Conservation (phyloP, 2,329 filamentous ascomycete genomes). For the Blumeriella jaapii region DNA sequence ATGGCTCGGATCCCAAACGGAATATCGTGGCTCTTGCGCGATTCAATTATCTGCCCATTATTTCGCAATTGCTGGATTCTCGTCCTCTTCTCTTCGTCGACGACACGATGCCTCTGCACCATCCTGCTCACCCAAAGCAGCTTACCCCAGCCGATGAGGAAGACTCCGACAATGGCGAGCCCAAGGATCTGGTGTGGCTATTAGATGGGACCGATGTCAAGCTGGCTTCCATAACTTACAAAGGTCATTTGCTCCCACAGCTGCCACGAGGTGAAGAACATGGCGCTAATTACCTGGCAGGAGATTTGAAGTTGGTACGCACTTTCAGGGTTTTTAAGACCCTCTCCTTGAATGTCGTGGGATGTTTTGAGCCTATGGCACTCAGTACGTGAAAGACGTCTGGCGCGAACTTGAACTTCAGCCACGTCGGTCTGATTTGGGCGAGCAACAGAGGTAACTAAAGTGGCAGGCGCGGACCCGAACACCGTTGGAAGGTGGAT, state of each 20-base stretch:
- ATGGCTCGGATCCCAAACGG: constrained; percentile 82
- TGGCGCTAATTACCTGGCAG: too few relatives aligned
- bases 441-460: too few relatives aligned
- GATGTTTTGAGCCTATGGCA: too few relatives aligned
- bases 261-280: constrained; percentile 60
- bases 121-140: constrained; percentile 49
- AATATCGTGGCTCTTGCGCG: constrained; percentile 43
- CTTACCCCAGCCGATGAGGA: constrained; percentile 56
- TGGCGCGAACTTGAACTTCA: too few relatives aligned
- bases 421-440: too few relatives aligned
- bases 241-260: constrained; percentile 87
- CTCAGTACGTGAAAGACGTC: too few relatives aligned
- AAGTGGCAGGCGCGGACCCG: too few relatives aligned
- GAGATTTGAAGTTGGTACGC: too few relatives aligned
- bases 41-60: constrained; percentile 32
- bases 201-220: not conserved
- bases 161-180: constrained; percentile 57
- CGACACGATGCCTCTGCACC: constrained; percentile 45
- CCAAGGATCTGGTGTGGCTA: constrained; percentile 49
- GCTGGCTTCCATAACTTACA: constrained; percentile 41
- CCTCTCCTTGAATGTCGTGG: too few relatives aligned
- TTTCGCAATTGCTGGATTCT: constrained; percentile 41
- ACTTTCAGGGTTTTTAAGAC: too few relatives aligned
- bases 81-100: constrained; percentile 54
- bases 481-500: too few relatives aligned